Base-by-base conservation (phyloP, 352 stramenopile species). In the Peronospora farinosa region DNA sequence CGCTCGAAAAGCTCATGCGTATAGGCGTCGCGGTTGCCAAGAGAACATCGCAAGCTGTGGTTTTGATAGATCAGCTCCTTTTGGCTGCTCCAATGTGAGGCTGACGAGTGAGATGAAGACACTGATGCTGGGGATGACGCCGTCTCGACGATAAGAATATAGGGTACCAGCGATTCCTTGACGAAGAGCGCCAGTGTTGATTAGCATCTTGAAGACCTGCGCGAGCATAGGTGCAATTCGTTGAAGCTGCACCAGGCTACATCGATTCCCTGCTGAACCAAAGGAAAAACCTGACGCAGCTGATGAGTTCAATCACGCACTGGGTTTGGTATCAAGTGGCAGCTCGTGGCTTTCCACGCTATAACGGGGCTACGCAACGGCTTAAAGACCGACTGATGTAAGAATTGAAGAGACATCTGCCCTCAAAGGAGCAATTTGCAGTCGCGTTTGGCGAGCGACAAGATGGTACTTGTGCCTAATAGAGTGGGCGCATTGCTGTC, bases 201-300 rank as follows among this genome's bases (percentile, higher is more conserved):
- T 65, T 30, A 86, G 59, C 78, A 92, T 88, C 47, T 92, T 85
- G 69, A 31, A 90, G 64, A 21, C 79, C 78, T n/a, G 68, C 77
- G 33, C 77, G 76, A 15, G 77, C 82, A 39, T 91, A 67, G 1
- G 64, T 87, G 11, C 67, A 69, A 43, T 65, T 74, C 21, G 63
- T 54, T 69, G 2, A 27, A 4, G 3, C 23, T 27, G 23, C 23
- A 27, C 3, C 5, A 27, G 3, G 23, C 3, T 27, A 27, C 23
- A 27, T 2, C 23, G 23, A 7, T 27, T 27, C 23, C 3, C 23
- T 27, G 23, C 23, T 27, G 23, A 27, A 27, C 23, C 5, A 7
- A 27, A 2, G 5, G 5, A 27, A 7, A 27, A 27, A 27, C 3
- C 6, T 7, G 23, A 2, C 23, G 23, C 23, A 27, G n/a, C n/a